Base-by-base conservation (phyloP, 768 basidiomycete genomes). In the Kwoniella heveanensis region DNA sequence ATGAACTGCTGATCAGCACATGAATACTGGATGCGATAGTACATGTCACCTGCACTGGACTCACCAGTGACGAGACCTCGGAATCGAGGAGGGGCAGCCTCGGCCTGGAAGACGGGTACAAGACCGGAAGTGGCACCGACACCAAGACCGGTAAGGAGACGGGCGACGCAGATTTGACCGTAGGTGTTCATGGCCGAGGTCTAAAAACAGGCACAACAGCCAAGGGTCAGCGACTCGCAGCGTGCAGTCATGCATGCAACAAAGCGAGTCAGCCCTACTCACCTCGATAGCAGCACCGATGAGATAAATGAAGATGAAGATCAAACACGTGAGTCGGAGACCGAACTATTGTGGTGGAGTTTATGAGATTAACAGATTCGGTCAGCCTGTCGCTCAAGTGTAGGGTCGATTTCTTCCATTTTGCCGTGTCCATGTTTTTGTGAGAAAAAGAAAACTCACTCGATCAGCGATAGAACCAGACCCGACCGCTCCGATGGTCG, bases 221-320 rank as follows among this genome's bases (percentile, higher is more conserved):
- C 59, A 65, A 46, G 19, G 30, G 4, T 29, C 36, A 49, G 25
- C 10, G 29, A 26, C 37, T 32, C 3, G 22, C 37, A 21, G 36
- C 27, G 19, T n/a, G 7, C n/a, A n/a, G n/a, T 21, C 39, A 39
- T 9, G n/a, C 13, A 26, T 12, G 57, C 15, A 27, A 13, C n/a
- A n/a, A 36, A 24, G 17, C 30, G 19, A 10, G 25, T 13, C 22
- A 36, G 26, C 15, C 24, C 29, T 2, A 68, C 70, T 57, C 48
- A 70, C 67, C 51, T 79, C 77, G 65, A 79, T 79, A 37, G 76
- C 77, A 57, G 76, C 72, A 54, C 77, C 77, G 60, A 73, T 62
- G 53, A 79, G 68, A 70, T 74, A 73, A 54, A 77, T 65, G 54
- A 68, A 57, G 60, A 77, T 77, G 68, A 76, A 79, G 22, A 68